Evolutionary conservation across 2,329 filamentous ascomycete species (phyloP).

Genomic region (Colletotrichum orbiculare): DNA sequence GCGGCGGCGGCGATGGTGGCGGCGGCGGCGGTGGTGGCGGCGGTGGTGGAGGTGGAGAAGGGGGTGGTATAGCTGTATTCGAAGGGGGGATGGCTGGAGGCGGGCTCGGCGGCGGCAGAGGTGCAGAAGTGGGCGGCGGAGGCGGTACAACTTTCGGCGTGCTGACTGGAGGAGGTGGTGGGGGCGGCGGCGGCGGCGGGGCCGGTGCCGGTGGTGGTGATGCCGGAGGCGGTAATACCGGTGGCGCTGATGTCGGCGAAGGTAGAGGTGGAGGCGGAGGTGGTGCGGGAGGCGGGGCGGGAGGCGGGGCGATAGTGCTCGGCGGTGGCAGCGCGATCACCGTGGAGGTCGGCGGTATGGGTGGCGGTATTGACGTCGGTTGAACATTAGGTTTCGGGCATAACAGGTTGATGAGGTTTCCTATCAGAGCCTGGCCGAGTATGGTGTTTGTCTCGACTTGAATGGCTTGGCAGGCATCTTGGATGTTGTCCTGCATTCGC

Average conservation of each 20-base stretch:
- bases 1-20: no score
- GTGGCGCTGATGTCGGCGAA: background rate
- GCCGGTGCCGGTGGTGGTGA: no score
- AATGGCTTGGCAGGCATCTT: constrained; percentile 42
- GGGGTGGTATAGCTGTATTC: no score
- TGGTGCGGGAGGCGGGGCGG: background rate
- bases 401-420: constrained; percentile 49
- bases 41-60: no score
- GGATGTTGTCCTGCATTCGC: constrained; percentile 44
- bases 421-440: constrained; percentile 49
- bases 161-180: no score
- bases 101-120: no score
- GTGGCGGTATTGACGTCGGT: constrained; percentile 14
- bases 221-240: no score
- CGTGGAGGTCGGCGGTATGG: constrained; percentile 11
- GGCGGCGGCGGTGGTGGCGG: no score
- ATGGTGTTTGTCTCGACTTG: constrained; percentile 45
- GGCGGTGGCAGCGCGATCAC: constrained; percentile 8
- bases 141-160: background rate
- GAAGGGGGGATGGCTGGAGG: no score
- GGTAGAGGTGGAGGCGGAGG: background rate
- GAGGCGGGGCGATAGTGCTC: constrained; percentile 1
- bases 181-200: no score
- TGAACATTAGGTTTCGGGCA: constrained; percentile 41
- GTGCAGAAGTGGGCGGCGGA: no score